Evolutionary conservation across 1,284 basidiomycete genomes (phyloP).

Genomic region (Leccinum subrobustum): DNA sequence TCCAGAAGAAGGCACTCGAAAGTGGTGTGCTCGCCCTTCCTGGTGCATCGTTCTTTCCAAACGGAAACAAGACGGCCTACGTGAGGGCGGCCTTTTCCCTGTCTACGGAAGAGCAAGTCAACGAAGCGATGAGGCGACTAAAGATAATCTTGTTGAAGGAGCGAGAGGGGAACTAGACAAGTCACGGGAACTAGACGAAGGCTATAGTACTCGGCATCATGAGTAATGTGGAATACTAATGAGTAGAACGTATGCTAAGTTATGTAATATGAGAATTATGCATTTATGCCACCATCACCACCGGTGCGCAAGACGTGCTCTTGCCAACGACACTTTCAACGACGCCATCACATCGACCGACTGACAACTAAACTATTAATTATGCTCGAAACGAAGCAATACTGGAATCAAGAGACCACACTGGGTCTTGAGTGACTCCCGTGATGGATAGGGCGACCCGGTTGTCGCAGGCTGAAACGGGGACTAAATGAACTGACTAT

Average conservation of each 20-base stretch:
- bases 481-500: neutral
- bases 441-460: no score
- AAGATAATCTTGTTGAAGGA: conserved; percentile 59
- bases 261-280: neutral
- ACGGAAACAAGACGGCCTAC: conserved; percentile 63
- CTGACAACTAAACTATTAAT: neutral
- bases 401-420: neutral
- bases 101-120: conserved; percentile 65
- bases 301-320: neutral
- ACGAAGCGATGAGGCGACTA: conserved; percentile 74
- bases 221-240: conserved; percentile 10
- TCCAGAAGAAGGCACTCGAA: conserved; percentile 75
- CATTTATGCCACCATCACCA: no score
- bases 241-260: neutral
- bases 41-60: conserved; percentile 76
- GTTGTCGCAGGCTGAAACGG: neutral
- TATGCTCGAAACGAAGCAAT: neutral
- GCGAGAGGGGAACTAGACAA: conserved; percentile 23
- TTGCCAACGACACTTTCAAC: neutral
- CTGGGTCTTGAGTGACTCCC: neutral
- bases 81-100: conserved; percentile 83
- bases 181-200: neutral
- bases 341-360: neutral
- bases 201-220: neutral
- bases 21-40: conserved; percentile 89